Evolutionary conservation across 2,329 filamentous ascomycete genomes (phyloP).

Genomic region (Phyllachora maydis): DNA sequence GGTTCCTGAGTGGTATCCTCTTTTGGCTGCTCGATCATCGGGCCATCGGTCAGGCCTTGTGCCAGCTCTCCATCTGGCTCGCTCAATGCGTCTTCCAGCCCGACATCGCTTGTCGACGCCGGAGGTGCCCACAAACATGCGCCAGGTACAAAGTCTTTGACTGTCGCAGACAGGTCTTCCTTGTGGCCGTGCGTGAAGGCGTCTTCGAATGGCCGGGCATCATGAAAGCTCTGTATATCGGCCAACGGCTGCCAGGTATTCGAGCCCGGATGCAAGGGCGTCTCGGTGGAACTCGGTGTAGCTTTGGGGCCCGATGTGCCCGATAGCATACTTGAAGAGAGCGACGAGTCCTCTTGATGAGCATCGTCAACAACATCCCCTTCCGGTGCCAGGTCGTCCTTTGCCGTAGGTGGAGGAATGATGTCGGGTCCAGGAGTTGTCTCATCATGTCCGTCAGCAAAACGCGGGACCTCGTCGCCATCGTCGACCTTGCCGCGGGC

Average conservation of each 20-base stretch:
- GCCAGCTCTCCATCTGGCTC: too few species aligned
- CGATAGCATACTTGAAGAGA: conserved; percentile 30
- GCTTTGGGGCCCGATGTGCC: conserved; percentile 33
- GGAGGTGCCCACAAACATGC: conserved; percentile 9
- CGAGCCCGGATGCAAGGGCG: conserved; percentile 25
- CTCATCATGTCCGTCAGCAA: conserved; percentile 35
- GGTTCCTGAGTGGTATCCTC: too few species aligned
- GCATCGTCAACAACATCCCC: conserved; percentile 15
- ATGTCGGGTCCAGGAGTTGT: conserved; percentile 11
- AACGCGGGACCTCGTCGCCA: conserved; percentile 54
- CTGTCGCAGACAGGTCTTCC: conserved; percentile 47
- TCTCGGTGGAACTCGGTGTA: conserved; percentile 29
- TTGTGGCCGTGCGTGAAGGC: conserved; percentile 22
- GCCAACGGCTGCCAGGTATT: conserved; percentile 36
- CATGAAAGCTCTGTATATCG: conserved; percentile 28
- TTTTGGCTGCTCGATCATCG: too few species aligned
- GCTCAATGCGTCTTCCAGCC: too few species aligned
- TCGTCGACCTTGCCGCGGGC: conserved; percentile 42
- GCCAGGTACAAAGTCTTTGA: conserved; percentile 43
- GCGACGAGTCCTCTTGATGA: conserved; percentile 30
- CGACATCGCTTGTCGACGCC: too few species aligned
- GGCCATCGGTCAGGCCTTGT: too few species aligned
- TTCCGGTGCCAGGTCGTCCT: conserved; percentile 10
- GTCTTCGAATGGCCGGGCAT: conserved; percentile 26
- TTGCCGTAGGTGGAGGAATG: conserved; percentile 2